Evolutionary conservation across 1,139 yeast genomes (phyloP), one percentile per base, ranked within the genome.

Genomic region (Scheffersomyces parashehatae): DNA sequence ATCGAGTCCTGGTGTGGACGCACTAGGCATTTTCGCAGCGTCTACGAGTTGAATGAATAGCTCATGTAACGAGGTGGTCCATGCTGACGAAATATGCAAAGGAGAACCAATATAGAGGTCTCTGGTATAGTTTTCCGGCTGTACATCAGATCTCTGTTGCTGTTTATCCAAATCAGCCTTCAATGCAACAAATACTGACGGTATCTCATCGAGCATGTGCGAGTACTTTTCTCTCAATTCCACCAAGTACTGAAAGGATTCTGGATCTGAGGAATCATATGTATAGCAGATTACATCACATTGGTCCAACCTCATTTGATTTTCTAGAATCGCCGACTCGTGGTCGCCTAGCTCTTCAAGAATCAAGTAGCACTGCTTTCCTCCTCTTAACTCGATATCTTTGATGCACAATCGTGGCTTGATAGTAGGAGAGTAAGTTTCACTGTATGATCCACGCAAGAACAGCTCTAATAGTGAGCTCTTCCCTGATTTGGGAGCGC

Each of bases 121-220:
- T 31, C 89, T 72, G 0, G 97, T 85, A 58, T 85, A 90, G 36
- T 81, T 85, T 55, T 93, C 98, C 0, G 99, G 99, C 57, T 89
- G 97, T 5, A 78, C 70, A 44, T 82, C 88, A 29, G 87, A 82
- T 29, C 99, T 64, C 59, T 93, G 99, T 56, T 91, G 97, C 59
- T 91, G 98, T 52, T 95, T 83, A 62, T 93, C 99, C 37, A 90
- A 71, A 63, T 93, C 99, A 0, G 99, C 98, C 59, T 93, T 93
- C 28, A 90, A 68, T 0, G 97, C 99, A 1, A 90, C 98, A 59
- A 85, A 88, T 0, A 91, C 85, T 4, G 88, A 79, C 0, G 99
- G 99, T 2, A 91, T 70, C 42, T 81, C 81, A 54, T 82, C 84
- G 34, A 91, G 67, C 12, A 54, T 41, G n/a, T 71, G 68, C 0